phyloP scores from a whole-genome alignment of 2,329 filamentous ascomycete species.

The Basipetospora chlamydospora region DNA sequence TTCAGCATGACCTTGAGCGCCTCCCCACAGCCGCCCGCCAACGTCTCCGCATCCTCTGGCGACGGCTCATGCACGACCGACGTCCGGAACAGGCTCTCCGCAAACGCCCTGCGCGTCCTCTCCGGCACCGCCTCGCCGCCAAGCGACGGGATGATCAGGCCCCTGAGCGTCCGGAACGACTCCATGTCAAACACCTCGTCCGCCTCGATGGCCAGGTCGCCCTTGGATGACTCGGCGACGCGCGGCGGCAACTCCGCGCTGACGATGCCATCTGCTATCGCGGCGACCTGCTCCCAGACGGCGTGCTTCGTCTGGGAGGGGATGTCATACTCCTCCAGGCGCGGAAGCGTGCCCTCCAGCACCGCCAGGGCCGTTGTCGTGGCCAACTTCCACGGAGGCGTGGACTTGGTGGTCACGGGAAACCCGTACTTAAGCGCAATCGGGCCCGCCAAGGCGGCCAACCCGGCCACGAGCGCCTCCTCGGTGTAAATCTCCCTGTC shows the following conservation, averaged over 20 bases:
- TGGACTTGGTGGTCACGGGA: slow-evolving; percentile 52
- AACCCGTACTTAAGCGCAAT: slow-evolving; percentile 73
- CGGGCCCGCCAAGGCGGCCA: slow-evolving; percentile 54
- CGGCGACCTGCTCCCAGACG: slow-evolving; percentile 59
- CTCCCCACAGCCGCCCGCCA: slow-evolving; percentile 22
- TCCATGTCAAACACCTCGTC: slow-evolving; percentile 75
- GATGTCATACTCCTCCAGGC: slow-evolving; percentile 35
- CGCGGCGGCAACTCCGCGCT: slow-evolving; percentile 43
- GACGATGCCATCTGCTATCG: slow-evolving; percentile 54
- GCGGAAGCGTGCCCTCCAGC: slow-evolving; percentile 49
- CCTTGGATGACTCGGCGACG: slow-evolving; percentile 21
- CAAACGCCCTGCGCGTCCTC: slow-evolving; percentile 52
- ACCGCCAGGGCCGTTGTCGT: slow-evolving; percentile 57
- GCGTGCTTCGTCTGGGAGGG: slow-evolving; percentile 30
- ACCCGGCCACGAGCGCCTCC: slow-evolving; percentile 47
- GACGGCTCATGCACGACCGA: slow-evolving; percentile 63
- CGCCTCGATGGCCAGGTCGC: slow-evolving; percentile 29
- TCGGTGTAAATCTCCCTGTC: slow-evolving; percentile 56
- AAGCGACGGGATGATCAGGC: slow-evolving; percentile 60
- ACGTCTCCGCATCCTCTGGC: slow-evolving; percentile 35
- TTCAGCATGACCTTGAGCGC: slow-evolving; percentile 44
- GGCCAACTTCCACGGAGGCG: slow-evolving; percentile 66
- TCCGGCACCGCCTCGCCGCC: slow-evolving; percentile 53
- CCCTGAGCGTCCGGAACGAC: slow-evolving; percentile 54
- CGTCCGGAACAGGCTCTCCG: slow-evolving; percentile 62